Percentiles rank a stretch among this genome's conserved stretches.
phyloP scores from a whole-genome alignment of 208 protist species.

The Zelonia costaricensis region DNA sequence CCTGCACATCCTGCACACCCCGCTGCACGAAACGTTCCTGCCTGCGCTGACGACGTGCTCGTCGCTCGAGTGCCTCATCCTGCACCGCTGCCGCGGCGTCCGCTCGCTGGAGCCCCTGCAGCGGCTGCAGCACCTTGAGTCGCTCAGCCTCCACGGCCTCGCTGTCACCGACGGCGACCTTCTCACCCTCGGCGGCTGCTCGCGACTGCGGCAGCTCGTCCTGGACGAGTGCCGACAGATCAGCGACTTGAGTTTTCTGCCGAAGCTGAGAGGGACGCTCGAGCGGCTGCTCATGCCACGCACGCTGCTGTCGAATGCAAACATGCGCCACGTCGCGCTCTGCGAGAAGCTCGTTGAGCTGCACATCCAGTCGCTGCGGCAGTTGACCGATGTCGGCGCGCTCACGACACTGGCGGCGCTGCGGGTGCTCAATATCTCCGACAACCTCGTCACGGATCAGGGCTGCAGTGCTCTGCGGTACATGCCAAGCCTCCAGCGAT shows the following conservation, averaged over 20 bases:
- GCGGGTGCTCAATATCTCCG: slow-evolving; percentile 49
- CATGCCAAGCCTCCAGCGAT: slow-evolving; percentile 25
- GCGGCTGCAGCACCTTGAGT: slow-evolving; percentile 37
- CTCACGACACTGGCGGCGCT: slow-evolving; percentile 44
- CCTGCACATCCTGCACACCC: slow-evolving; percentile 59
- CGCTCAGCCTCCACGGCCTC: slow-evolving; percentile 47
- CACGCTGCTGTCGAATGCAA: slow-evolving; percentile 51
- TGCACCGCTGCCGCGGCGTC: slow-evolving; percentile 62
- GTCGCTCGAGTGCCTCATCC: slow-evolving; percentile 57
- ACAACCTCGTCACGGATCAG: slow-evolving; percentile 47
- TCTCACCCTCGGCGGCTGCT: slow-evolving; percentile 36
- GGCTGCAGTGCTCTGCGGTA: slow-evolving; percentile 20
- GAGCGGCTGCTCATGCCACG: slow-evolving; percentile 45
- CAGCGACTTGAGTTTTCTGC: slow-evolving; percentile 52
- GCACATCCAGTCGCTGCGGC: slow-evolving; percentile 54
- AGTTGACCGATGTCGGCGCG: slow-evolving; percentile 40
- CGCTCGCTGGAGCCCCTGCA: slow-evolving; percentile 56
- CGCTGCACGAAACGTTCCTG: slow-evolving; percentile 56
- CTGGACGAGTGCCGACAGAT: slow-evolving; percentile 78
- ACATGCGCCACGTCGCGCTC: slow-evolving; percentile 44
- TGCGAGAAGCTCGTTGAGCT: slow-evolving; percentile 56
- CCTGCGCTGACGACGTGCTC: slow-evolving; percentile 43
- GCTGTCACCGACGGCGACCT: slow-evolving; percentile 63
- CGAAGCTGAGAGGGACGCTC: slow-evolving; percentile 25
- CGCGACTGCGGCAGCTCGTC: slow-evolving; percentile 44